Evolutionary conservation across 371 early-diverging fungal species (phyloP).

Genomic region (Gilbertella persicaria): DNA sequence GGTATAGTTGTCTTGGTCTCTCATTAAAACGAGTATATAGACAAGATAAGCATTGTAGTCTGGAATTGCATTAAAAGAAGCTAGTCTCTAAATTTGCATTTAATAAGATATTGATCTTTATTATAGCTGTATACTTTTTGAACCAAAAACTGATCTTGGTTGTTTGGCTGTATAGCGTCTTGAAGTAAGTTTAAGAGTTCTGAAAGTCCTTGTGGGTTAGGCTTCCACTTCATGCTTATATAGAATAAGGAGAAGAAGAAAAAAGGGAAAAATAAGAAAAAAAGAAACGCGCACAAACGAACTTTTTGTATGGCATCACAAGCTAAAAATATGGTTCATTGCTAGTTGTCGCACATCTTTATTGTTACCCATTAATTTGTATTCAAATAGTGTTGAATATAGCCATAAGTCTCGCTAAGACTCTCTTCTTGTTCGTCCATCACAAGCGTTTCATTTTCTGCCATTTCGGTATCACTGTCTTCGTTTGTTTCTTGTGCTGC

Average conservation of each 20-base stretch:
- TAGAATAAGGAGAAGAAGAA: background rate
- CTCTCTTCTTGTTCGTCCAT: slow-evolving; percentile 13
- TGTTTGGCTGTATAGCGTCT: slow-evolving; percentile 40
- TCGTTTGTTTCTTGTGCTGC: background rate
- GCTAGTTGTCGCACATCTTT: background rate
- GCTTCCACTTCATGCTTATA: slow-evolving; percentile 39
- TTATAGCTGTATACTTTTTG: slow-evolving; percentile 31
- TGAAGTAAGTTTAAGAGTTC: slow-evolving; percentile 36
- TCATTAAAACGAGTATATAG: slow-evolving; percentile 73
- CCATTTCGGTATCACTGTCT: background rate
- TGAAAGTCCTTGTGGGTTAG: slow-evolving; percentile 35
- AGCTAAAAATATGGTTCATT: background rate
- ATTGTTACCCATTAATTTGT: background rate
- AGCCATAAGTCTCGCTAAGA: slow-evolving; percentile 21
- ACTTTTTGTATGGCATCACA: background rate
- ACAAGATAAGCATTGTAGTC: slow-evolving; percentile 89
- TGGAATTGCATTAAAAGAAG: slow-evolving; percentile 75
- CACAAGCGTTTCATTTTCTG: background rate
- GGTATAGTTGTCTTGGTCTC: slow-evolving; percentile 52
- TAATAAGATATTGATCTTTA: background rate
- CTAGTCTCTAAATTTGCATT: slow-evolving; percentile 80
- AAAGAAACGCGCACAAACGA: slow-evolving; percentile 10
- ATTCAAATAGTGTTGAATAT: slow-evolving; percentile 25
- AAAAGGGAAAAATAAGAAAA: slow-evolving; percentile 8
- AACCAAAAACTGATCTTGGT: slow-evolving; percentile 30